A percentile compares a stretch with the other conserved stretches of the same genome.
Conservation (phyloP, 192 early-diverging fungal species). For the Coemansia sp. region DNA sequence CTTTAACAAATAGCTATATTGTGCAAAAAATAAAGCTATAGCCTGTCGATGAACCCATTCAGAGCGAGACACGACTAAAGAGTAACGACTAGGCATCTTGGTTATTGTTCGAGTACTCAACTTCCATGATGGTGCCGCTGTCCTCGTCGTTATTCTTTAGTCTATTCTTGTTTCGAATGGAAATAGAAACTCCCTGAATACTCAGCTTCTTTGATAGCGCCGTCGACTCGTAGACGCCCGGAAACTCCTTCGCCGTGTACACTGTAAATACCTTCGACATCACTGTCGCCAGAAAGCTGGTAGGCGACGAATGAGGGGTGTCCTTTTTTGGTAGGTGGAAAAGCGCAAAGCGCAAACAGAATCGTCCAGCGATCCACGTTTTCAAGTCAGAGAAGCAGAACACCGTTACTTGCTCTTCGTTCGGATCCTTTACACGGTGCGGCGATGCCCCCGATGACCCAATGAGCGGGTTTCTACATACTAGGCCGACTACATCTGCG, state of each 20-base stretch:
- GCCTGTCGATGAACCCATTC: neutral
- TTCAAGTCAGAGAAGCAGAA: slow-evolving; percentile 45
- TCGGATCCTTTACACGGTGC: slow-evolving; percentile 20
- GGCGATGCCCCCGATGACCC: slow-evolving; percentile 19
- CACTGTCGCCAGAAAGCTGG: slow-evolving; percentile 7
- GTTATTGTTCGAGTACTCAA: neutral
- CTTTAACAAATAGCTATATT: neutral
- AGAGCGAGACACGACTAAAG: neutral
- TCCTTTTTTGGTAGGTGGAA: slow-evolving; percentile 16
- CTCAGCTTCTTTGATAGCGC: slow-evolving; percentile 27
- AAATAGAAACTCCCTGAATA: slow-evolving; percentile 30
- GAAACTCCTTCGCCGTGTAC: slow-evolving; percentile 38
- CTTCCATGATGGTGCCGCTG: neutral
- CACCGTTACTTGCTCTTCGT: slow-evolving; percentile 17
- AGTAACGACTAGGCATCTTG: neutral
- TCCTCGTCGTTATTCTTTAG: slow-evolving; percentile 20
- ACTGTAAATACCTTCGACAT: slow-evolving; percentile 32
- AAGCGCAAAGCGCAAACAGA: slow-evolving; percentile 36
- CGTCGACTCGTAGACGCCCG: slow-evolving; percentile 41
- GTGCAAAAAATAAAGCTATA: neutral
- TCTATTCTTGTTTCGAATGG: slow-evolving; percentile 43
- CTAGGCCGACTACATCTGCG: neutral
- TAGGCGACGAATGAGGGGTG: neutral
- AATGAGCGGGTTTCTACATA: slow-evolving; percentile 1
- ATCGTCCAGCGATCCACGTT: slow-evolving; percentile 26